A percentile compares a stretch with the other conserved stretches of the same genome.
phyloP scores from a whole-genome alignment of 2,329 filamentous ascomycete species.

The Aspergillus cejpii region DNA sequence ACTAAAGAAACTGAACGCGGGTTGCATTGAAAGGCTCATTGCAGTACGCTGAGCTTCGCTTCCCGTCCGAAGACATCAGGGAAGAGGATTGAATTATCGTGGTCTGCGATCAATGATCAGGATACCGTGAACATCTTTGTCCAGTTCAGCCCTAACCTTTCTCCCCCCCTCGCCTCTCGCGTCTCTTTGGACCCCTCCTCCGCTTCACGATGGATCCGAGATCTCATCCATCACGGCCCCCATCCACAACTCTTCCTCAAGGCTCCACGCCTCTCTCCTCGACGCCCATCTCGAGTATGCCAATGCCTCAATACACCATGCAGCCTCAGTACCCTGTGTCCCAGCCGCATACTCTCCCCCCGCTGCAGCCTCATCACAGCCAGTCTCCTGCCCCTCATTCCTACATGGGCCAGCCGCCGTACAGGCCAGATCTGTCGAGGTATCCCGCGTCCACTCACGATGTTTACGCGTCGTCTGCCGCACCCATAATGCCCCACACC shows the following conservation, averaged over 20 bases:
- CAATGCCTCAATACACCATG: constrained; percentile 44
- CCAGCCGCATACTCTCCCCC: constrained; percentile 42
- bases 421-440: constrained; percentile 39
- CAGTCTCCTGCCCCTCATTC: constrained; percentile 40
- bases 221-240: constrained; percentile 40
- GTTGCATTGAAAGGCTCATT: constrained; percentile 12
- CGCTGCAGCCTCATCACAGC: constrained; percentile 42
- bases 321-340: constrained; percentile 41
- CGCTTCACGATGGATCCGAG: constrained; percentile 37
- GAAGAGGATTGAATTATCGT: constrained; percentile 13
- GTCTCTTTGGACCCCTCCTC: constrained; percentile 10
- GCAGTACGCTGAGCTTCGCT: constrained; percentile 4
- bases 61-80: constrained; percentile 13
- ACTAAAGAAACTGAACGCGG: constrained; percentile 5
- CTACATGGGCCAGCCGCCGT: constrained; percentile 39
- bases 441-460: constrained; percentile 40
- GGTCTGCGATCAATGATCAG: constrained; percentile 31
- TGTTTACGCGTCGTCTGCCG: constrained; percentile 39
- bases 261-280: constrained; percentile 41
- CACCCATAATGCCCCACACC: constrained; percentile 40
- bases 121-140: constrained; percentile 27
- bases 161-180: constrained; percentile 11
- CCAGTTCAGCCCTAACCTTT: constrained; percentile 12
- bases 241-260: constrained; percentile 42
- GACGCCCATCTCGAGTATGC: constrained; percentile 42